Evolutionary conservation across 2,329 filamentous ascomycete genomes (phyloP), one percentile per base, ranked within the genome.

Genomic region (Teratosphaeria zuluensis): DNA sequence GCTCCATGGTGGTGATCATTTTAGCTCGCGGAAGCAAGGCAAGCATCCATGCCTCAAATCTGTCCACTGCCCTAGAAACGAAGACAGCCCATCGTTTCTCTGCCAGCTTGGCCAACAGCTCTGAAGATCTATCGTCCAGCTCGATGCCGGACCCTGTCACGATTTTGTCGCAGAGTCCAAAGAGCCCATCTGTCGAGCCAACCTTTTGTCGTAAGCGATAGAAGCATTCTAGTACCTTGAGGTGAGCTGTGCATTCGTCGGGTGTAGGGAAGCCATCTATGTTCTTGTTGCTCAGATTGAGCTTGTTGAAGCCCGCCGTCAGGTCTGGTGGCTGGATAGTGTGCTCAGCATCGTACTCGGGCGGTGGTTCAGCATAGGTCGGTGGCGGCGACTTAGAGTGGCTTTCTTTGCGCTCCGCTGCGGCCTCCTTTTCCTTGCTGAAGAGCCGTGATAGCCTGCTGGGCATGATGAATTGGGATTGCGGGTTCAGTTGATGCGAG

Each of bases 1-100:
- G 28, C 28, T n/a, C 32, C 16, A 2, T 12, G 5, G 60, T 54
- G 8, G 55, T 59, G 3, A 59, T 35, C 59, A 59, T 54, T 14
- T 48, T 42, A 21, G 63, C 58, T 24, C 60, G 38, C 2, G 71
- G 69, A 4, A 75, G 62, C 1, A 73, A 64, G 2, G 64, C 69
- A 1, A 75, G 68, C 81, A 84, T 88, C 88, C 88, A 92, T 1
- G 70, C 69, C 60, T 83, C 78, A 65, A 89, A 92, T 6, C 88
- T 79, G 54, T 86, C 81, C 0, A 84, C 86, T 1, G 88, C 88
- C 54, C 84, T 79, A 1, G 84, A 80, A 4, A 90, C 79, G 68
- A 84, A 90, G 9, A 90, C 69, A 0, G 82, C 81, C 88, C 88
- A 91, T 68, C 88, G 77, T 75, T 90, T 90, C 74, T 90, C 87